These are phyloP conservation scores for Lichtheimia ornata DNA, from an alignment of 371 early-diverging fungal genomes.

Conservation along the genomic window DNA sequence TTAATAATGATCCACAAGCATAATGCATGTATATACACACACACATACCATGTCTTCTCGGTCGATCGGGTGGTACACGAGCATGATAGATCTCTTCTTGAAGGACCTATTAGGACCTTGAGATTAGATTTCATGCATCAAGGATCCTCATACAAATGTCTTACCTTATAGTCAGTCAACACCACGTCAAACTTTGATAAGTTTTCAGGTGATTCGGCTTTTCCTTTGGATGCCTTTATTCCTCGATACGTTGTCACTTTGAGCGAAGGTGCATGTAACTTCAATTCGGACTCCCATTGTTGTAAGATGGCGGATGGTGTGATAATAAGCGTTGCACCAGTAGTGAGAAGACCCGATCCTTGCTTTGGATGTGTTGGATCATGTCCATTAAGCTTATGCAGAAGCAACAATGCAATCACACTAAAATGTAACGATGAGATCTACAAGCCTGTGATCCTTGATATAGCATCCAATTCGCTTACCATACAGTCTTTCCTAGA, in stretches of 20 bases:
- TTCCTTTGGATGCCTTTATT: slow-evolving; percentile 12
- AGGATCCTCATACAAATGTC: background rate
- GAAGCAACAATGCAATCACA: slow-evolving; percentile 42
- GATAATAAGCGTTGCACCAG: slow-evolving; percentile 63
- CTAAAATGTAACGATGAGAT: slow-evolving; percentile 31
- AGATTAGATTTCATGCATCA: background rate
- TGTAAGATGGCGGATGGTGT: slow-evolving; percentile 60
- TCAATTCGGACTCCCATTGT: slow-evolving; percentile 68
- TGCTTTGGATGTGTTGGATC: slow-evolving; percentile 5
- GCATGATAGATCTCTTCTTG: slow-evolving; percentile 56
- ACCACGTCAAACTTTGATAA: slow-evolving; percentile 58
- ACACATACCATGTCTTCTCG: slow-evolving; percentile 28
- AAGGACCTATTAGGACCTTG: slow-evolving; percentile 27
- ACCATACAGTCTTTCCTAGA: slow-evolving; percentile 73
- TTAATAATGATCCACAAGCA: background rate
- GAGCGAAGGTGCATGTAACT: slow-evolving; percentile 48
- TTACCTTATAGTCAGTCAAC: slow-evolving; percentile 57
- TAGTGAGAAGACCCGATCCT: slow-evolving; percentile 14
- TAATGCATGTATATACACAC: slow-evolving; percentile 6
- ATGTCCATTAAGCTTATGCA: slow-evolving; percentile 24
- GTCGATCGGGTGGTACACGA: slow-evolving; percentile 20
- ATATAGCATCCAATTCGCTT: background rate
- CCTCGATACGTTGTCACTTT: slow-evolving; percentile 33
- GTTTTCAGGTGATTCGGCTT: slow-evolving; percentile 19
- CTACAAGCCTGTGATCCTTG: no score